Conservation (phyloP, 164 flowering plant species). For the Dillenia turbinata region DNA sequence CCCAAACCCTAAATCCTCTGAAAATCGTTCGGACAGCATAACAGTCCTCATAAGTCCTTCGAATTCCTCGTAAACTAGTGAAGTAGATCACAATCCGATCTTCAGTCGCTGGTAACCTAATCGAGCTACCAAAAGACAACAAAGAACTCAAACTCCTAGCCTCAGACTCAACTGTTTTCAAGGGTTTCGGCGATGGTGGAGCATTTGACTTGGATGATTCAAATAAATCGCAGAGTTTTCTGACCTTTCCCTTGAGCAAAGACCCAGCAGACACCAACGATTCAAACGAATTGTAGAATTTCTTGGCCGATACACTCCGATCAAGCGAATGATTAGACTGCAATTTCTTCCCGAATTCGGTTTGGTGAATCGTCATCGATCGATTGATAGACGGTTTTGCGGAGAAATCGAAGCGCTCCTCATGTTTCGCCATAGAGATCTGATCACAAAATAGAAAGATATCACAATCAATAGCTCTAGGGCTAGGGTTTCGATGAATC, state of each 20-base stretch:
- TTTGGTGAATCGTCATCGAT: not conserved
- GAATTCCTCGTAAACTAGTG: slow-evolving; percentile 80
- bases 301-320: slow-evolving; percentile 12
- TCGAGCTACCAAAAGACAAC: slow-evolving; percentile 5
- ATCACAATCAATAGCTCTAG: slow-evolving; percentile 11
- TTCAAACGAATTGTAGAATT: slow-evolving; percentile 4
- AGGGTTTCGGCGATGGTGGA: slow-evolving; percentile 34
- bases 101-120: slow-evolving; percentile 29
- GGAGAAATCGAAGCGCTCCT: slow-evolving; percentile 30
- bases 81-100: slow-evolving; percentile 64
- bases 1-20: slow-evolving; percentile 62
- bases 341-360: slow-evolving; percentile 14
- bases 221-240: slow-evolving; percentile 15
- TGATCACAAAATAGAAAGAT: slow-evolving; percentile 65
- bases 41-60: slow-evolving; percentile 93
- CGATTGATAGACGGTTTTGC: slow-evolving; percentile 1
- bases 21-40: slow-evolving; percentile 57
- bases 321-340: not conserved
- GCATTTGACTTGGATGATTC: slow-evolving; percentile 11
- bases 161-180: slow-evolving; percentile 19
- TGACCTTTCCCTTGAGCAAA: slow-evolving; percentile 33
- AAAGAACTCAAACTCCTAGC: slow-evolving; percentile 9
- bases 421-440: slow-evolving; percentile 83
- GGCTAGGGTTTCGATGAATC: slow-evolving; percentile 4
- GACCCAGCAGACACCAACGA: slow-evolving; percentile 10